Conservation (phyloP, 2,329 filamentous ascomycete species). For the Plenodomus biglobosus region DNA sequence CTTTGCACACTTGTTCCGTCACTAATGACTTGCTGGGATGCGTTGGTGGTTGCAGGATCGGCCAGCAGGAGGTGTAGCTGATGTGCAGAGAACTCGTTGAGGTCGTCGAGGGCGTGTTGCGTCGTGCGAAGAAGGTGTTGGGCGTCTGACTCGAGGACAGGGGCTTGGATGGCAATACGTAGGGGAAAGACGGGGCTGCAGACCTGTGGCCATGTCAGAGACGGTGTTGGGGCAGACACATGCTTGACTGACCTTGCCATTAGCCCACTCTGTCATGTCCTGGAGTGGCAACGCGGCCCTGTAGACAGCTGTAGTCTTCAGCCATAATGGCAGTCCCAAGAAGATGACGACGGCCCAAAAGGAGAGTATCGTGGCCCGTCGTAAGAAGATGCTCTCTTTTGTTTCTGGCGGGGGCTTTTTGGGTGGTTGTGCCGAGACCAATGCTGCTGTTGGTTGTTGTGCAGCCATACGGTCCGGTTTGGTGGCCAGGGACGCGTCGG, state of each 20-base stretch:
- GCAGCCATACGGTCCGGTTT: slow-evolving; percentile 6
- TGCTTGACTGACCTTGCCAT: slow-evolving; percentile 68
- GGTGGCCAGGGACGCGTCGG: slow-evolving; percentile 24
- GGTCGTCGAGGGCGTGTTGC: slow-evolving; percentile 81
- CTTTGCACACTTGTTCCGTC: slow-evolving; percentile 33
- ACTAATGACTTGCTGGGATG: slow-evolving; percentile 33
- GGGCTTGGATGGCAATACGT: slow-evolving; percentile 74
- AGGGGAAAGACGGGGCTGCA: slow-evolving; percentile 88
- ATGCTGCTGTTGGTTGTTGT: slow-evolving; percentile 1
- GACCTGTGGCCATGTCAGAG: slow-evolving; percentile 57
- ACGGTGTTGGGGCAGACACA: background rate
- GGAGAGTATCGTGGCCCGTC: slow-evolving; percentile 75
- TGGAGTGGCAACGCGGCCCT: slow-evolving; percentile 79
- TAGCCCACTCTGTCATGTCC: slow-evolving; percentile 88
- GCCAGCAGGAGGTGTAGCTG: slow-evolving; percentile 72
- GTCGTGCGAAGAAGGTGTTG: slow-evolving; percentile 75
- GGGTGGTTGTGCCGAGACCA: slow-evolving; percentile 5
- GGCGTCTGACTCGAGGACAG: slow-evolving; percentile 67
- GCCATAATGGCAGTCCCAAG: slow-evolving; percentile 92
- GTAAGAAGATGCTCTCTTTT: slow-evolving; percentile 65
- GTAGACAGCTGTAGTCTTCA: slow-evolving; percentile 90
- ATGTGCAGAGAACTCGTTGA: slow-evolving; percentile 83
- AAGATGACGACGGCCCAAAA: slow-evolving; percentile 88
- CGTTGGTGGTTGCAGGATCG: slow-evolving; percentile 34
- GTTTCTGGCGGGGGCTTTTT: slow-evolving; percentile 73